A percentile compares a stretch with the other conserved stretches of the same genome.
These are phyloP conservation scores for Chytridiales sp. DNA, from an alignment of 371 early-diverging fungal genomes.

Conservation along the genomic window DNA sequence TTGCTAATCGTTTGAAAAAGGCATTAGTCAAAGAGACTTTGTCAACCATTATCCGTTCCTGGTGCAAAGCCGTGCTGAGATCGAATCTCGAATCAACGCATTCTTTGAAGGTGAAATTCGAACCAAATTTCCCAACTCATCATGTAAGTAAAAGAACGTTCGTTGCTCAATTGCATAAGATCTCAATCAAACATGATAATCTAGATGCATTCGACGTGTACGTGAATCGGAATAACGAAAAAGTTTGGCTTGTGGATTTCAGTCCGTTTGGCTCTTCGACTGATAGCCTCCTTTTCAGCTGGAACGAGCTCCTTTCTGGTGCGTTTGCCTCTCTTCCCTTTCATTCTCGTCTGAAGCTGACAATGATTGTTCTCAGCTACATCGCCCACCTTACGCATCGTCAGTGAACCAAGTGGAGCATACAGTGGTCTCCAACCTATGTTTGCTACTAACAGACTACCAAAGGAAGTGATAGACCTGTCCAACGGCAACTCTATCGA, in stretches of 20 bases:
- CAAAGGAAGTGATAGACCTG: conserved; percentile 74
- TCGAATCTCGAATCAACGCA: conserved; percentile 55
- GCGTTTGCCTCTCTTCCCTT: no score
- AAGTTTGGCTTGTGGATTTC: conserved; percentile 81
- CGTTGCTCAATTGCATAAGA: background rate
- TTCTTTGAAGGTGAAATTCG: conserved; percentile 68
- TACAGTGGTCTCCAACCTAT: conserved; percentile 42
- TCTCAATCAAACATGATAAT: background rate
- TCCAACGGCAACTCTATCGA: conserved; percentile 69
- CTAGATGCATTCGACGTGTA: conserved; percentile 88
- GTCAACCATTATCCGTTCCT: conserved; percentile 76
- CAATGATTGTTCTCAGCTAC: background rate
- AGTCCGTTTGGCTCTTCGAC: conserved; percentile 79
- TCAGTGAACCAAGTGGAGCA: no score
- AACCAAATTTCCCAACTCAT: conserved; percentile 55
- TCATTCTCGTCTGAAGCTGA: conserved; percentile 50
- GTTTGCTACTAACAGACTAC: conserved; percentile 68
- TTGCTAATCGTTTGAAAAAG: conserved; percentile 9
- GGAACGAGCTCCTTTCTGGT: conserved; percentile 71
- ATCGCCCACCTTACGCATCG: background rate
- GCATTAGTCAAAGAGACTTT: conserved; percentile 43
- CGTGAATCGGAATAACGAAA: conserved; percentile 55
- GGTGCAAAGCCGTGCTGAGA: conserved; percentile 52
- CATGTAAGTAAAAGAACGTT: conserved; percentile 41
- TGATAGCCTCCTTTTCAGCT: conserved; percentile 75